Evolutionary conservation across 805 yeast species (phyloP), one percentile per base, ranked within the genome.

Genomic region (Hanseniaspora meyeri): DNA sequence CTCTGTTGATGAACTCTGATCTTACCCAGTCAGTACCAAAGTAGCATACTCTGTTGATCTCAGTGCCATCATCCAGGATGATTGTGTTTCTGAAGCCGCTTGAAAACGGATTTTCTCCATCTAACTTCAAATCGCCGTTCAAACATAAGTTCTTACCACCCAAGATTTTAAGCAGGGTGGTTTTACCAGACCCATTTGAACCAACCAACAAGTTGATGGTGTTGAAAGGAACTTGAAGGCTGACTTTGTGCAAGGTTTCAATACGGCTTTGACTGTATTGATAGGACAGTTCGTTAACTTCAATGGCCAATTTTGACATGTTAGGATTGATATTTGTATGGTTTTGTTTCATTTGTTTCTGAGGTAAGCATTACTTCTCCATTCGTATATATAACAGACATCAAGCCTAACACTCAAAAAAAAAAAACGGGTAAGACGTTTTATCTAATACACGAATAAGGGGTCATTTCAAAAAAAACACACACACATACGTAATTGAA

Each of bases 21-120:
- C 85, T 79, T 6, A 96, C 96, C 98, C 98, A 93, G 65, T 93
- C 98, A 0, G 97, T 93, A 3, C 98, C 98, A 45, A 93, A 71
- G 66, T 91, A 91, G 0, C 96, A 86, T 31, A 81, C 79, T 51
- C 74, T 74, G 6, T 79, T 68, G 1, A 69, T 66, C 9, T 63
- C 62, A 14, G 57, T 46, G 2, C 57, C 57, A 46, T 53, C 57
- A 1, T 49, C 27, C 4, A 53, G 19, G 16, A 17, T 32, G n/a
- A 39, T 17, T 29, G 40, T 53, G 47, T 73, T 65, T 56, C 76
- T 73, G 4, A 64, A 62, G 7, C 61, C 54, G 17, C 77, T 77
- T n/a, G 87, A 73, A 70, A 93, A 93, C 1, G 98, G 98, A 64
- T 93, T 95, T 52, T 77, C 73, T 0, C 95, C 96, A 37, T 87